These are phyloP conservation scores for Aspergillus versicolor DNA, from an alignment of 2,329 filamentous ascomycete genomes.

Conservation along the genomic window DNA sequence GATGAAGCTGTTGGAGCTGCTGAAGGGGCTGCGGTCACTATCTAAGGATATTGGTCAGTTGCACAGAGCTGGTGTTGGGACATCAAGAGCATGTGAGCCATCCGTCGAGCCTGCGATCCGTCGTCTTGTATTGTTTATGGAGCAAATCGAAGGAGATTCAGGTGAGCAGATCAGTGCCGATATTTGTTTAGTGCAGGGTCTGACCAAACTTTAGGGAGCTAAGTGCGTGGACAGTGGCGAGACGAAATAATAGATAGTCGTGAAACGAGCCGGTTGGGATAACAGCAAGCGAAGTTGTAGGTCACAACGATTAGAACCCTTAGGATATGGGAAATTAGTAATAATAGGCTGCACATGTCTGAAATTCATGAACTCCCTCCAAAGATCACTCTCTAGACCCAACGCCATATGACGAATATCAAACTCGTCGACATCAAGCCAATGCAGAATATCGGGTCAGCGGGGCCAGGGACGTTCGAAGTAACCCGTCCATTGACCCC, in stretches of 20 bases:
- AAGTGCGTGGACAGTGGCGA: background rate
- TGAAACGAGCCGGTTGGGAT: background rate
- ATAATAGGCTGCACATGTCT: background rate
- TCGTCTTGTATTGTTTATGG: conserved; percentile 23
- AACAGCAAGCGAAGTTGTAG: background rate
- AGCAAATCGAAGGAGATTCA: conserved; percentile 22
- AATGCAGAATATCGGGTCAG: background rate
- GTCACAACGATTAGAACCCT: background rate
- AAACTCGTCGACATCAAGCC: background rate
- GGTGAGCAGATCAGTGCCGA: conserved; percentile 4
- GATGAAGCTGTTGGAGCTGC: conserved; percentile 22
- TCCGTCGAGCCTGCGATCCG: conserved; percentile 23
- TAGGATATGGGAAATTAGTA: background rate
- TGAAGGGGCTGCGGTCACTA: conserved; percentile 20
- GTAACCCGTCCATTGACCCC: conserved; percentile 33
- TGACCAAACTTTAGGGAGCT: background rate
- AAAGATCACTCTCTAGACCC: background rate
- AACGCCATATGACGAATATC: background rate
- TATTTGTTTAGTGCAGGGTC: background rate
- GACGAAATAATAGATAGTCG: background rate
- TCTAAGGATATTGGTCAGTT: conserved; percentile 13
- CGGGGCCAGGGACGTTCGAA: conserved; percentile 28
- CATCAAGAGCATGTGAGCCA: conserved; percentile 20
- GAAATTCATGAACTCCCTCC: background rate
- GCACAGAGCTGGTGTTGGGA: conserved; percentile 11